A percentile compares a stretch with the other conserved stretches of the same genome.
Evolutionary conservation across 129 eudicot genomes (phyloP).

Genomic region (Flaveria brownii): DNA sequence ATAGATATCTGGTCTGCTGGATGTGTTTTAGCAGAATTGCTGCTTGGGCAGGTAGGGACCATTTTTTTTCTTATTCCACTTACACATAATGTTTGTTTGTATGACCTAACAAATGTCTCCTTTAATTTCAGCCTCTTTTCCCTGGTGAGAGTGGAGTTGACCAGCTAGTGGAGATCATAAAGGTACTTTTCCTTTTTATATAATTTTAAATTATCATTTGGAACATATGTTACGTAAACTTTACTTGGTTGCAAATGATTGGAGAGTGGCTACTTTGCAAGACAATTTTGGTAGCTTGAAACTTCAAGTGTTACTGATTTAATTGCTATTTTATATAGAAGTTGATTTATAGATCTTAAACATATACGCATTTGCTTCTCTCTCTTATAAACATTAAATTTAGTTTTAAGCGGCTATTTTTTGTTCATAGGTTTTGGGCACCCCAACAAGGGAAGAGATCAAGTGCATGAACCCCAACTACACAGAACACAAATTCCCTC

Average conservation of each 20-base stretch:
- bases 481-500: conserved; percentile 86
- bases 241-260: conserved; percentile 13
- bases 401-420: conserved; percentile 9
- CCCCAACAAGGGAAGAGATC: conserved; percentile 88
- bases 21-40: conserved; percentile 55
- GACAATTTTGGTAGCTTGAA: conserved; percentile 2
- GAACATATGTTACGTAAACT: neutral
- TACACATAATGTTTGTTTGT: neutral
- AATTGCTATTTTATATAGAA: neutral
- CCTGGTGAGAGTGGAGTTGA: conserved; percentile 78
- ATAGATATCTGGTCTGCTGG: conserved; percentile 70
- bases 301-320: conserved; percentile 14
- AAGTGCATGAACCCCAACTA: conserved; percentile 95
- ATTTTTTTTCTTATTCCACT: neutral
- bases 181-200: conserved; percentile 41
- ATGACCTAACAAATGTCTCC: neutral
- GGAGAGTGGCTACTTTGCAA: neutral
- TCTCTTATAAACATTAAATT: neutral
- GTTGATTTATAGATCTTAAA: neutral
- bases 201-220: neutral
- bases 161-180: conserved; percentile 89
- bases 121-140: conserved; percentile 45
- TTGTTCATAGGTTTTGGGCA: conserved; percentile 65
- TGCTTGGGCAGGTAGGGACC: conserved; percentile 53
- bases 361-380: neutral